phyloP scores from a whole-genome alignment of 169 alveolate species.

The Eimeria maxima region DNA sequence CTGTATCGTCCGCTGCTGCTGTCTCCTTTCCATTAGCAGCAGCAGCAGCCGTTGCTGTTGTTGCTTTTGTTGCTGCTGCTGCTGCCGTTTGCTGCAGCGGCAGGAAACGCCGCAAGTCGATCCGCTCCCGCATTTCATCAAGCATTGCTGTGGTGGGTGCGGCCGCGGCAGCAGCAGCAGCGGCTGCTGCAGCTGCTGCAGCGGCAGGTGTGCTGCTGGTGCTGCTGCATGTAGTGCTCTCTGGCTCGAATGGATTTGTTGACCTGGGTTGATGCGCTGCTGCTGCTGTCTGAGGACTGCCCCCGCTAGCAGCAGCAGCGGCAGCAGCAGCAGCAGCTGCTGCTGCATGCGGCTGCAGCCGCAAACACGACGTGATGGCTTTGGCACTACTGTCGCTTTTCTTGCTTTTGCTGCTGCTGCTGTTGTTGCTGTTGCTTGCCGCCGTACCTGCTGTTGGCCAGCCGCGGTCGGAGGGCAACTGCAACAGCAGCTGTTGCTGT shows the following conservation, averaged over 20 bases:
- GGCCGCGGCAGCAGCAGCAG: conserved; percentile 55
- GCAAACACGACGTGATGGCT: not conserved
- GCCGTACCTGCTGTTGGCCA: too few species aligned
- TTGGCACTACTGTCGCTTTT: not conserved
- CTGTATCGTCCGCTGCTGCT: too few species aligned
- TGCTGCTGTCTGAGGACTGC: too few species aligned
- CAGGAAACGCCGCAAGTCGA: conserved; percentile 37
- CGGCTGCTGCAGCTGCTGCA: conserved; percentile 12
- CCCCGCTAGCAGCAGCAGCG: too few species aligned
- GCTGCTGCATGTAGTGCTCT: conserved; percentile 65
- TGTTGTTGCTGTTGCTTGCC: not conserved
- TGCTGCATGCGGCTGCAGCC: not conserved
- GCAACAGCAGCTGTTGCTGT: conserved; percentile 56
- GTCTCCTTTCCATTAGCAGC: too few species aligned
- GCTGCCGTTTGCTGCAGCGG: not conserved
- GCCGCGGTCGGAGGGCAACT: not conserved
- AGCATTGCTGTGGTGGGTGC: conserved; percentile 32
- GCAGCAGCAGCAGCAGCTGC: too few species aligned
- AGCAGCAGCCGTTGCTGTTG: too few species aligned
- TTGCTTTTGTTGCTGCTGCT: too few species aligned
- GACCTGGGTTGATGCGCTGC: not conserved
- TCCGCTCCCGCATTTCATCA: conserved; percentile 14
- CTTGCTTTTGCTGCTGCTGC: conserved; percentile 38
- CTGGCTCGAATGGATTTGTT: conserved; percentile 44
- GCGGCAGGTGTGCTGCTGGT: not conserved